Base-by-base conservation (phyloP, 768 basidiomycete species). In the Serpula lacrymans region DNA sequence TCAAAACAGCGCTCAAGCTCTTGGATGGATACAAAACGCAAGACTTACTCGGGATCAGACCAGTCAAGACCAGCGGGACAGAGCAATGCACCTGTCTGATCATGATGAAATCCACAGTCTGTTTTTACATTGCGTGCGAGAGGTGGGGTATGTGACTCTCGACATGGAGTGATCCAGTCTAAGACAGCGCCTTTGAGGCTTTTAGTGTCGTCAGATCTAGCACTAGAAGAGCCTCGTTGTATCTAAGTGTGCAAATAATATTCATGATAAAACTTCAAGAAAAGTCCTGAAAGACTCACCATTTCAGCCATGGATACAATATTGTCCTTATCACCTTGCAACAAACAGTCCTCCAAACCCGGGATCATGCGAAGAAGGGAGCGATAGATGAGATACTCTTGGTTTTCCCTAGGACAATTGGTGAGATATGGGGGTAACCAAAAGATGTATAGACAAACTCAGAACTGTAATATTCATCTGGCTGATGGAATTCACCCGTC, bases 171-270 rank as follows among this genome's bases (percentile, higher is more conserved):
- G 25, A 50, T 43, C 49, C 49, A 50, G 34, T 50, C 49, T 21
- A 50, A 18, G 20, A 50, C 39, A 5, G 22, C 26, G n/a, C 25
- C 14, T 29, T 50, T 32, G 46, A 46, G 6, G 45, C 6, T 21
- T 16, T 37, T 37, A 8, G 35, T 37, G 20, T 37, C 35, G 20
- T 37, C 35, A 13, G 46, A 38, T 12, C 51, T 32, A 2, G 57
- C 53, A 17, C 46, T 39, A 14, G 43, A 41, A 6, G 46, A 35
- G 4, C 57, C 51, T 43, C 53, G 56, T 18, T 52, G 51, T 10
- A 56, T 27, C 54, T 59, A 16, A 14, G 31, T 18, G 6, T 6
- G n/a, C 14, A 18, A 33, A 6, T 6, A 6, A 6, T 3, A 34
- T 13, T 23, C 5, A 32, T 18, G n/a, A 33, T 7, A 14, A 8